A percentile compares a stretch with the other conserved stretches of the same genome.
Conservation (phyloP, 2,329 filamentous ascomycete species). For the Cladosporium velox region DNA sequence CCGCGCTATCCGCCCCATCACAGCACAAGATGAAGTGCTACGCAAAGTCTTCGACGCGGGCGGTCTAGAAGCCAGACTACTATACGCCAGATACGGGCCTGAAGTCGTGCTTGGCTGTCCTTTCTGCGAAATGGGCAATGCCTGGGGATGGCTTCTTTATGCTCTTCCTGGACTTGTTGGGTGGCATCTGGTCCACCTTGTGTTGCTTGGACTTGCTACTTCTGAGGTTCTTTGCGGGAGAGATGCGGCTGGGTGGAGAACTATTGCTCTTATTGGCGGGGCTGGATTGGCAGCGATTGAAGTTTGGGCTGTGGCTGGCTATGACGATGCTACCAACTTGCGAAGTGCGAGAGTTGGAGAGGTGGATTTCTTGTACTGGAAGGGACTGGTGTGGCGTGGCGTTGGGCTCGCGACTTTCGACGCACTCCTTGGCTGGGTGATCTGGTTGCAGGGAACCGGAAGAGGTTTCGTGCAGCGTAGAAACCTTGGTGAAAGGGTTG, state of each 20-base stretch:
- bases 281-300: slow-evolving; percentile 64
- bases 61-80: slow-evolving; percentile 66
- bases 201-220: slow-evolving; percentile 71
- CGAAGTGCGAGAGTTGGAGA: slow-evolving; percentile 61
- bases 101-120: slow-evolving; percentile 70
- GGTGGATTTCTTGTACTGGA: slow-evolving; percentile 72
- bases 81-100: slow-evolving; percentile 84
- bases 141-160: slow-evolving; percentile 76
- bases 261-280: slow-evolving; percentile 65
- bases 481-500: slow-evolving; percentile 66
- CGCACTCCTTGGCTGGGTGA: slow-evolving; percentile 59
- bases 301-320: slow-evolving; percentile 64
- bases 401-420: slow-evolving; percentile 61
- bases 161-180: slow-evolving; percentile 70
- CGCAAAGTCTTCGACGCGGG: slow-evolving; percentile 65
- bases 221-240: slow-evolving; percentile 65
- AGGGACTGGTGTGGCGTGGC: slow-evolving; percentile 62
- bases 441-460: slow-evolving; percentile 79
- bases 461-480: slow-evolving; percentile 70
- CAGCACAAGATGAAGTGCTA: slow-evolving; percentile 63
- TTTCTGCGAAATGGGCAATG: slow-evolving; percentile 58
- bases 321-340: slow-evolving; percentile 66
- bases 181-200: slow-evolving; percentile 79
- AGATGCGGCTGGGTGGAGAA: slow-evolving; percentile 69
- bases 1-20: slow-evolving; percentile 59